Conservation (phyloP, 352 stramenopile species). For the Phytophthora lateralis region DNA sequence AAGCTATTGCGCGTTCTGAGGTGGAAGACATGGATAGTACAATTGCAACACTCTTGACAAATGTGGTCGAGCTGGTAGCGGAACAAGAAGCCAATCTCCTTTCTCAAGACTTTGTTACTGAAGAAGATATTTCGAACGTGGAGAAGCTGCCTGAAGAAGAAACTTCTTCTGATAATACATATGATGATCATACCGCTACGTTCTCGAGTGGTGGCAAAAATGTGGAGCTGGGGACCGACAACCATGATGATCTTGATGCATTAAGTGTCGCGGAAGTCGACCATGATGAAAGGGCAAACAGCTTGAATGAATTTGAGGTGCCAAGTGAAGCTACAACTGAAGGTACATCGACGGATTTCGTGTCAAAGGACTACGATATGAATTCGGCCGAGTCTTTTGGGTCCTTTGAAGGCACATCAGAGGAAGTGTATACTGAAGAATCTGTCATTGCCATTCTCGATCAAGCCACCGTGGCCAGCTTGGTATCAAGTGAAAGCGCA, state of each 20-base stretch:
- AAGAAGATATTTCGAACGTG: background rate
- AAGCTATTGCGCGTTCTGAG: background rate
- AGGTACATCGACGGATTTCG: background rate
- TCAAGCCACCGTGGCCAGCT: background rate
- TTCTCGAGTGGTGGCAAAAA: background rate
- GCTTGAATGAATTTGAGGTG: background rate
- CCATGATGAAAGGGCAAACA: background rate
- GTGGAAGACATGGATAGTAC: conserved; percentile 1
- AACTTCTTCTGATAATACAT: background rate
- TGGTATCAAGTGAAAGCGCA: background rate
- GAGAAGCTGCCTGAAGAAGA: background rate
- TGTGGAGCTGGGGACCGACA: background rate
- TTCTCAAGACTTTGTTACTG: background rate
- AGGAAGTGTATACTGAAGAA: background rate
- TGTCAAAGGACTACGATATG: background rate
- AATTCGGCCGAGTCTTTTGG: background rate
- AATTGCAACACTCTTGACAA: conserved; percentile 4
- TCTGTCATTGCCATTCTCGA: background rate
- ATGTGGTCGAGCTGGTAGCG: conserved; percentile 5
- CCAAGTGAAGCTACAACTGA: background rate
- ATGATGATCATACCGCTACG: background rate
- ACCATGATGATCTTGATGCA: background rate
- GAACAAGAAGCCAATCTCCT: background rate
- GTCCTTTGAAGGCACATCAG: background rate
- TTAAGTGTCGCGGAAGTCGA: background rate